phyloP scores from a whole-genome alignment of 2,329 filamentous ascomycete genomes.

The Trichoderma afroharzianum region DNA sequence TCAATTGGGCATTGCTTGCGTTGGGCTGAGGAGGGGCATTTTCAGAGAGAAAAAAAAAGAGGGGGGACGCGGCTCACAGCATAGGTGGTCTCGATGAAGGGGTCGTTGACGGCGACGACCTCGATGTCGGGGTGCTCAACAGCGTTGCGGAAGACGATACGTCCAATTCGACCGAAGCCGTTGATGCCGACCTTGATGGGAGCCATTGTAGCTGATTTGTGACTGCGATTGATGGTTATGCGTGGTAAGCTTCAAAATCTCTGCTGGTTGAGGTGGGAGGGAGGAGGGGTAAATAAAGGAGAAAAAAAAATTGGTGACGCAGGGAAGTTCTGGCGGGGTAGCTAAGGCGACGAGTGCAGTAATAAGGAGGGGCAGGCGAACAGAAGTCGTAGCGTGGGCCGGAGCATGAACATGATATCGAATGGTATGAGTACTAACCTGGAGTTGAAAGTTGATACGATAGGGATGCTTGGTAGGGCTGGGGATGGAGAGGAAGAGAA shows the following conservation, averaged over 20 bases:
- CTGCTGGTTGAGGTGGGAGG: conserved; percentile 19
- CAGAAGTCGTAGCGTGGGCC: neutral
- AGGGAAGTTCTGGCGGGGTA: conserved; percentile 14
- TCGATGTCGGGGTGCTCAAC: conserved; percentile 85
- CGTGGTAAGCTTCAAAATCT: conserved; percentile 20
- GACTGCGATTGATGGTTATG: conserved; percentile 17
- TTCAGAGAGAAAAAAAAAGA: neutral
- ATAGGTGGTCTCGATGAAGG: conserved; percentile 97
- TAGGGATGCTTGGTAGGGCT: neutral
- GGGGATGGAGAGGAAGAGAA: conserved; percentile 7
- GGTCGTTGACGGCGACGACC: conserved; percentile 96
- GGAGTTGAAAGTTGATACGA: neutral
- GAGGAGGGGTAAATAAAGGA: conserved; percentile 21
- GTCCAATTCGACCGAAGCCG: conserved; percentile 99
- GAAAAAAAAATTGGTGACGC: conserved; percentile 20
- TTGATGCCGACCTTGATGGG: conserved; percentile 88
- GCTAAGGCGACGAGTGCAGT: neutral
- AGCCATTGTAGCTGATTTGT: conserved; percentile 12
- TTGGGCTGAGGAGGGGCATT: conserved; percentile 11
- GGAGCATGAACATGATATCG: neutral
- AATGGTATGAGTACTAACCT: neutral
- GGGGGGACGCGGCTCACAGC: conserved; percentile 65
- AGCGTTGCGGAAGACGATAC: conserved; percentile 98
- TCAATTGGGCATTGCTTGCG: neutral
- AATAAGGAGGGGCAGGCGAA: neutral